phyloP scores from a whole-genome alignment of 2,329 filamentous ascomycete genomes.

The Juglanconis oblonga region DNA sequence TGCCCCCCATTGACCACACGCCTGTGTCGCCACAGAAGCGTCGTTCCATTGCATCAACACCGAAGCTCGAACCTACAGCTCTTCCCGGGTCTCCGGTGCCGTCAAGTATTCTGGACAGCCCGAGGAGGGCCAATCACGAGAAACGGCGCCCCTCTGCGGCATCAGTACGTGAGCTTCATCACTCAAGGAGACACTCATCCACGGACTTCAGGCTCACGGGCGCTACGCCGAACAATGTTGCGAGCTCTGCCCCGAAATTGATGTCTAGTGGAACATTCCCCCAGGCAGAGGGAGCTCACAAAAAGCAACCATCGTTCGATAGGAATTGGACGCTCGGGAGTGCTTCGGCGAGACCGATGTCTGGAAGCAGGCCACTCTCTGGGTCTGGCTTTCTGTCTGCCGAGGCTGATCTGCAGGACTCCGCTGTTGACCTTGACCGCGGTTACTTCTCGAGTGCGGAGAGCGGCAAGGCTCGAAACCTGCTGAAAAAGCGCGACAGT shows the following conservation, averaged over 20 bases:
- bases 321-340: constrained; percentile 65
- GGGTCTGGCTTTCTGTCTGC: constrained; percentile 48
- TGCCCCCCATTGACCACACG: constrained; percentile 40
- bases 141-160: constrained; percentile 70
- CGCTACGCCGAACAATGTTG: constrained; percentile 27
- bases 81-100: constrained; percentile 37
- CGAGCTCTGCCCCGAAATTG: constrained; percentile 39
- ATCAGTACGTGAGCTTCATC: constrained; percentile 76
- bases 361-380: constrained; percentile 29
- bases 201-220: constrained; percentile 63
- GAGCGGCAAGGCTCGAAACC: constrained; percentile 71
- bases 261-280: constrained; percentile 41
- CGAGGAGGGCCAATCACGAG: constrained; percentile 46
- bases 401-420: constrained; percentile 42
- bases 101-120: constrained; percentile 41
- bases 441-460: constrained; percentile 95
- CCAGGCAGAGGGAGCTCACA: constrained; percentile 44
- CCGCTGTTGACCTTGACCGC: constrained; percentile 67
- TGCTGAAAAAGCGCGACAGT: constrained; percentile 76
- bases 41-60: constrained; percentile 48
- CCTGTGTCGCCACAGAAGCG: constrained; percentile 47
- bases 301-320: constrained; percentile 68
- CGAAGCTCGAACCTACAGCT: constrained; percentile 42
- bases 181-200: constrained; percentile 83
- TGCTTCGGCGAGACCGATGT: constrained; percentile 49